phyloP scores from a whole-genome alignment of 140 eudicot species.

The Anethum foeniculum region DNA sequence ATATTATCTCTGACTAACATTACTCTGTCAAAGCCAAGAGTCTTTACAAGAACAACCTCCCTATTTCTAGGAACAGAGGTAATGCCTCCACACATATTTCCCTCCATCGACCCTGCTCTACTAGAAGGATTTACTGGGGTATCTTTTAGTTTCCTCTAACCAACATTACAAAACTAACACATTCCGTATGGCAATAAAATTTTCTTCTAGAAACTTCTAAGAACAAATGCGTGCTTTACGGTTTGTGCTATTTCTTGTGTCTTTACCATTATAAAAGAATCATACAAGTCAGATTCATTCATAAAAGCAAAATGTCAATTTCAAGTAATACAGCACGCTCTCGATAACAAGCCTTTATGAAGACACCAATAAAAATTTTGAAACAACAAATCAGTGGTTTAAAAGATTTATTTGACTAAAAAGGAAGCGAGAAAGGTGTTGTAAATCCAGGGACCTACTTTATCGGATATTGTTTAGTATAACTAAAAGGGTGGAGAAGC shows the following conservation, averaged over 20 bases:
- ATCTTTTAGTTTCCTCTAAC: background rate
- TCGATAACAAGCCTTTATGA: background rate
- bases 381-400: background rate
- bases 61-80: background rate
- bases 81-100: background rate
- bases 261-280: background rate
- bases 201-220: background rate
- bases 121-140: background rate
- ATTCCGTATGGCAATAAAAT: background rate
- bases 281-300: background rate
- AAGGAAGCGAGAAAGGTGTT: background rate
- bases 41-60: background rate
- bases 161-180: background rate
- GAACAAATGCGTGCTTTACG: background rate
- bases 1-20: background rate
- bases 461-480: background rate
- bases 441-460: background rate
- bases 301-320: conserved; percentile 1
- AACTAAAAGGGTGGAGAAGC: background rate
- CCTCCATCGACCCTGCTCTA: background rate
- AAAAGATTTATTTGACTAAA: background rate
- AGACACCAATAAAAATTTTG: background rate
- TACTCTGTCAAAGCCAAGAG: background rate
- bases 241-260: background rate
- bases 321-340: background rate